Evolutionary conservation across 1,284 basidiomycete species (phyloP).

Genomic region (Trichosporon inkin): DNA sequence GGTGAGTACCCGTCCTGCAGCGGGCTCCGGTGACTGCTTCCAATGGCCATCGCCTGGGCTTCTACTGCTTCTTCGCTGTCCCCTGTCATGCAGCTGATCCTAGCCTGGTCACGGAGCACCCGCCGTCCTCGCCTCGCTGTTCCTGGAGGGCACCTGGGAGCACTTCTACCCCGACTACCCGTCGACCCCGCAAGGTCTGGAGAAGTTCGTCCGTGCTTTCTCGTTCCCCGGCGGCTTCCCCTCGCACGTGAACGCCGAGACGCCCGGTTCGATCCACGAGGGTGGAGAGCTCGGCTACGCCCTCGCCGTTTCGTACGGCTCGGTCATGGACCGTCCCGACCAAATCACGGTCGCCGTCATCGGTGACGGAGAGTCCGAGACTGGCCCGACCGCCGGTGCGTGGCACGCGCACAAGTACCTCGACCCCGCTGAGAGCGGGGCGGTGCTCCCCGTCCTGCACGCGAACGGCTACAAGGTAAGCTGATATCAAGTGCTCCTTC

Average conservation of each 20-base stretch:
- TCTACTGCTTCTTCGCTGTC: background rate
- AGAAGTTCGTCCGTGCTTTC: constrained; percentile 53
- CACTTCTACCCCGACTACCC: constrained; percentile 73
- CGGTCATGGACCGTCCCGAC: constrained; percentile 80
- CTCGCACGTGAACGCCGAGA: constrained; percentile 60
- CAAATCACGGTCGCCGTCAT: constrained; percentile 68
- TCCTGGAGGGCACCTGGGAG: constrained; percentile 82
- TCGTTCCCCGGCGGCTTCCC: constrained; percentile 54
- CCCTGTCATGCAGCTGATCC: constrained; percentile 2
- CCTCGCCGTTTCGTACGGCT: constrained; percentile 71
- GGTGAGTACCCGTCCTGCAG: constrained; percentile 26
- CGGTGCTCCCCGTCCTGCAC: constrained; percentile 80
- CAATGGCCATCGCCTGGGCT: background rate
- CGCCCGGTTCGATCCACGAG: constrained; percentile 82
- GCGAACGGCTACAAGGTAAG: constrained; percentile 57
- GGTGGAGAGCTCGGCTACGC: constrained; percentile 87
- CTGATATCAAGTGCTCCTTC: constrained; percentile 48
- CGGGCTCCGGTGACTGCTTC: too few relatives aligned
- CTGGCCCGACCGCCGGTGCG: constrained; percentile 72
- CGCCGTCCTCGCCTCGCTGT: constrained; percentile 72
- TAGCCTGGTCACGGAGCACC: constrained; percentile 75
- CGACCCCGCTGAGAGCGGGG: constrained; percentile 84
- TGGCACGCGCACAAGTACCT: constrained; percentile 83
- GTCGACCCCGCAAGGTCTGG: constrained; percentile 61
- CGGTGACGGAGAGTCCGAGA: constrained; percentile 84